A percentile compares a stretch with the other conserved stretches of the same genome.
These are phyloP conservation scores for Botrytis hyacinthi DNA, from an alignment of 2,329 filamentous ascomycete species.

Conservation along the genomic window DNA sequence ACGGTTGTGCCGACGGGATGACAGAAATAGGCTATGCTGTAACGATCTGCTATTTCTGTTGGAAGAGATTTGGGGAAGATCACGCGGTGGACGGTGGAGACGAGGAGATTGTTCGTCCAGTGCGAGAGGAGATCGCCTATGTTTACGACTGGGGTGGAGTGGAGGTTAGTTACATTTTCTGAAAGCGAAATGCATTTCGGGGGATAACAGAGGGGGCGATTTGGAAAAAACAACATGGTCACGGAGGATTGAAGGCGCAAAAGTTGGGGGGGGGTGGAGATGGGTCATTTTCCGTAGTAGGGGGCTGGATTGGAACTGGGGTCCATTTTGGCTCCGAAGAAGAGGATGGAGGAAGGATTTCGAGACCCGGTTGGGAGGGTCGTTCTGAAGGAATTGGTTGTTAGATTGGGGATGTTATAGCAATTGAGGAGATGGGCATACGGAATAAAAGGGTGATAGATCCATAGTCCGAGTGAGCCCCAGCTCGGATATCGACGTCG, in stretches of 20 bases:
- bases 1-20: slow-evolving; percentile 56
- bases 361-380: slow-evolving; percentile 78
- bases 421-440: not conserved
- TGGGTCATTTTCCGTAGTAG: slow-evolving; percentile 53
- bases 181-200: not conserved
- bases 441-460: slow-evolving; percentile 74
- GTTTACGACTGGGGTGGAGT: slow-evolving; percentile 69
- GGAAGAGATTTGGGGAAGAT: slow-evolving; percentile 56
- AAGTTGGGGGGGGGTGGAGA: not conserved
- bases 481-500: slow-evolving; percentile 72
- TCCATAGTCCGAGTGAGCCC: slow-evolving; percentile 83
- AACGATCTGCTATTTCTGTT: slow-evolving; percentile 45
- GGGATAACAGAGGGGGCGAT: too few relatives aligned
- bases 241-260: not conserved
- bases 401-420: not conserved
- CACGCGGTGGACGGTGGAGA: slow-evolving; percentile 86
- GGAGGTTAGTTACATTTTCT: slow-evolving; percentile 36
- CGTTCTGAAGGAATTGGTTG: slow-evolving; percentile 47
- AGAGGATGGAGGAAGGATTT: slow-evolving; percentile 64
- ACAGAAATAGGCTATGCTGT: slow-evolving; percentile 68
- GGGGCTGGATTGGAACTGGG: slow-evolving; percentile 65
- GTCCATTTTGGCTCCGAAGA: slow-evolving; percentile 49
- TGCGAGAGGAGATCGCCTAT: slow-evolving; percentile 74
- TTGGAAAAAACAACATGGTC: too few relatives aligned
- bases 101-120: slow-evolving; percentile 87